Base-by-base conservation (phyloP, 345 rosid genomes). In the Eucalyptus curtisii region DNA sequence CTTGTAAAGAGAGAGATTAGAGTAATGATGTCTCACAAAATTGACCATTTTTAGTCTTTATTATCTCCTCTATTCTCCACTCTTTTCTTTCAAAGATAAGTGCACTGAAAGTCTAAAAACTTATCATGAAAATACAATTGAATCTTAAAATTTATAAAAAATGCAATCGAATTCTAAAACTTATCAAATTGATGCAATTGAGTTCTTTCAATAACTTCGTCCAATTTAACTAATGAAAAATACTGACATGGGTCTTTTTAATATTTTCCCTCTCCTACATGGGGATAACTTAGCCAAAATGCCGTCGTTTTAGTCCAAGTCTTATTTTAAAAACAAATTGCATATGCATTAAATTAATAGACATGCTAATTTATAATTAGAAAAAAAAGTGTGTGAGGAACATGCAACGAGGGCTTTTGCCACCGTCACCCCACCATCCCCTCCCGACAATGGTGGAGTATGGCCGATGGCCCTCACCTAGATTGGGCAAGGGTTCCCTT, bases 161-260 rank as follows among this genome's bases (percentile, higher is more conserved):
- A 1, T 24, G 0, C 5, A 55, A 10, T 1, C 4, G 0, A 55
- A 24, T 24, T 3, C 1, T 55, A 55, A 55, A 55, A 55, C 30
- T 8, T 22, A 0, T 55, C 1, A 55, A 55, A 55, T 55, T 55
- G 2, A 10, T 55, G 3, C 0, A 24, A 24, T 55, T 6, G 1
- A 10, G 3, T 55, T 55, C 6, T 4, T 55, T 55, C 13, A 25
- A 4, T 55, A 55, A 24, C 6, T 24, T 25, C 1, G 2, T 55
- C 61, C 6, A 55, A 55, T 55, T 55, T 22, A 55, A 55, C 61
- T 24, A 55, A 55, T 9, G 30, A 2, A 55, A 55, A 55, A 9
- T 55, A 55, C 13, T 55, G 0, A 55, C 13, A 9, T 24, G 10
- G 1, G 12, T 24, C 24, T 9, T 55, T 55, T 24, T 0, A 55